phyloP scores from a whole-genome alignment of 352 stramenopile species.

The Globisporangium megalacanthum region DNA sequence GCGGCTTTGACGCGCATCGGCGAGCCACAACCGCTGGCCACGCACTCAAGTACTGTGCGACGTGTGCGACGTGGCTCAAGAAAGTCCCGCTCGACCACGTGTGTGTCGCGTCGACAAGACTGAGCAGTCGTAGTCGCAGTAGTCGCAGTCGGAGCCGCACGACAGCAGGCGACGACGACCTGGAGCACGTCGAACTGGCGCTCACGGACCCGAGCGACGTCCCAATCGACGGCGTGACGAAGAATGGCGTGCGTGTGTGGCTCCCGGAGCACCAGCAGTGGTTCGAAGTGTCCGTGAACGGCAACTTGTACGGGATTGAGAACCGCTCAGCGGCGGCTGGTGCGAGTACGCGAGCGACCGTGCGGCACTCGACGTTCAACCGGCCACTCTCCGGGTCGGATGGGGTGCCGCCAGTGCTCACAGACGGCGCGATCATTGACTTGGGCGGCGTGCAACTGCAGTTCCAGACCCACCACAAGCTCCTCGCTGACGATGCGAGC shows the following conservation, averaged over 20 bases:
- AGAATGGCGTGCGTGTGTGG: slow-evolving; percentile 77
- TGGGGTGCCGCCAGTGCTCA: slow-evolving; percentile 39
- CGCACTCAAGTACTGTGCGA: slow-evolving; percentile 55
- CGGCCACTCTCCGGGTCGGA: slow-evolving; percentile 37
- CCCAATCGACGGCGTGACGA: slow-evolving; percentile 69
- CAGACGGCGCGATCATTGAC: slow-evolving; percentile 70
- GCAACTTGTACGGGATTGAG: slow-evolving; percentile 64
- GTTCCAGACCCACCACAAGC: slow-evolving; percentile 39
- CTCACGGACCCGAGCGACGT: slow-evolving; percentile 30
- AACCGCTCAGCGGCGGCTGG: slow-evolving; percentile 20
- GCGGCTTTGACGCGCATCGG: slow-evolving; percentile 53
- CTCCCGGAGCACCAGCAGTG: slow-evolving; percentile 65
- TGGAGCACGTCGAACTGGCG: slow-evolving; percentile 39
- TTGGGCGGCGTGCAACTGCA: slow-evolving; percentile 72
- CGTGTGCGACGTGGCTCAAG: slow-evolving; percentile 53
- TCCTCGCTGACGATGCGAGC: slow-evolving; percentile 23
- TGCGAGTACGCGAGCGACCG: slow-evolving; percentile 12
- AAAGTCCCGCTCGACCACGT: slow-evolving; percentile 28
- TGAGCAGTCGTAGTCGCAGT: neutral
- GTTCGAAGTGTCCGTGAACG: slow-evolving; percentile 81
- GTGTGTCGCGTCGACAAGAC: slow-evolving; percentile 23
- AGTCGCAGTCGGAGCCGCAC: slow-evolving; percentile 1
- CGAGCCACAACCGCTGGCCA: slow-evolving; percentile 57
- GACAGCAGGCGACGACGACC: slow-evolving; percentile 12
- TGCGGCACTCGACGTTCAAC: slow-evolving; percentile 63